Evolutionary conservation across 768 basidiomycete species (phyloP).

Genomic region (Pleurotus giganteus): DNA sequence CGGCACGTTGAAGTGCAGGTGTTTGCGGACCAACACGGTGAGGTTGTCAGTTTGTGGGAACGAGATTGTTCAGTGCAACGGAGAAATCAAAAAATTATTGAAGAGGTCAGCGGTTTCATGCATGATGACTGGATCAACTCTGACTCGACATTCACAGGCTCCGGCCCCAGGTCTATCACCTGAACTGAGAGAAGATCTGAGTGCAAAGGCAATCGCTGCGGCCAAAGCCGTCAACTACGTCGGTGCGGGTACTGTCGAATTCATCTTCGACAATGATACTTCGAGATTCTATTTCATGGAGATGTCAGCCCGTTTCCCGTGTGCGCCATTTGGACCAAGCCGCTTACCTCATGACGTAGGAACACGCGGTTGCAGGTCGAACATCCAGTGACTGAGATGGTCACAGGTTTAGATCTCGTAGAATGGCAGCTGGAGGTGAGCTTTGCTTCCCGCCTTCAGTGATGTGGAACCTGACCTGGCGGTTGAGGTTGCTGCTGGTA

Average conservation of each 20-base stretch:
- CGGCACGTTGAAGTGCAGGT: slow-evolving; percentile 95
- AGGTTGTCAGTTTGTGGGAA: slow-evolving; percentile 92
- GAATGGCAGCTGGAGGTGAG: slow-evolving; percentile 89
- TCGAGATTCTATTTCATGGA: slow-evolving; percentile 93
- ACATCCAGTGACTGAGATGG: slow-evolving; percentile 94
- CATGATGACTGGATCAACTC: background rate
- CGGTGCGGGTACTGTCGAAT: slow-evolving; percentile 93
- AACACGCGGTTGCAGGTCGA: slow-evolving; percentile 86
- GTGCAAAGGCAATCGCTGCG: slow-evolving; percentile 88
- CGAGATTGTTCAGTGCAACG: slow-evolving; percentile 90
- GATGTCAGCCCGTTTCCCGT: slow-evolving; percentile 51
- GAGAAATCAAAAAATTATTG: slow-evolving; percentile 94
- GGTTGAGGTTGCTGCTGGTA: slow-evolving; percentile 79
- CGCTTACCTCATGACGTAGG: slow-evolving; percentile 35
- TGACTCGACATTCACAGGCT: slow-evolving; percentile 45
- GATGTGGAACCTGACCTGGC: background rate
- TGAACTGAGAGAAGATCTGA: slow-evolving; percentile 77
- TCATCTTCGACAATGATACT: slow-evolving; percentile 93
- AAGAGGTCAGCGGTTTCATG: slow-evolving; percentile 52
- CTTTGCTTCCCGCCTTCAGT: background rate
- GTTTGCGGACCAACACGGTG: slow-evolving; percentile 82
- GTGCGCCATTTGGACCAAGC: background rate
- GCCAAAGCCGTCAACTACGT: slow-evolving; percentile 90
- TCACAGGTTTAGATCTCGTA: slow-evolving; percentile 90
- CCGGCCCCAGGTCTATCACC: slow-evolving; percentile 86